Base-by-base conservation (phyloP, 352 stramenopile species). In the Globisporangium iwayamae region DNA sequence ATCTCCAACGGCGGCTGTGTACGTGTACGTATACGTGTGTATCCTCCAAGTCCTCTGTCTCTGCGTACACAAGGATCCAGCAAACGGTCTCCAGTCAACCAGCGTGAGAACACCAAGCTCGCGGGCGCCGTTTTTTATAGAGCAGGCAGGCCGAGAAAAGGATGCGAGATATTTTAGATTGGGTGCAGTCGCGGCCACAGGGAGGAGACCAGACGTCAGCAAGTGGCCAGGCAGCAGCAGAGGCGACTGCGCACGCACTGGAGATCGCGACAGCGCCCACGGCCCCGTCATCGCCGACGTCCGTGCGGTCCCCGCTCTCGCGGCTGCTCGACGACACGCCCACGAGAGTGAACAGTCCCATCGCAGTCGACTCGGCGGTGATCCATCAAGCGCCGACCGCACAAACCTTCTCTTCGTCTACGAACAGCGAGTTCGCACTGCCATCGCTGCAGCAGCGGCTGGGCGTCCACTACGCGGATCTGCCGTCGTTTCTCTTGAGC, bases 151-250 rank as follows among this genome's bases (percentile, higher is more conserved):
- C 4, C 32, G 51, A 32, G 20, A 36, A 36, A 16, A 60, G 25
- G 54, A 60, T 60, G 54, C 54, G 54, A 36, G 36, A 60, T 60
- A 46, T 60, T 50, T 60, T 60, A 34, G 39, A 32, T 50, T 38
- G 54, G n/a, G 16, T 60, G 20, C 54, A 60, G 13, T 36, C 34
- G 54, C 53, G n/a, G 32, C 53, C 25, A 30, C 54, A 50, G 20
- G 7, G 16, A 28, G 18, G 30, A 43, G 28, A 56, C 30, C 30
- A 56, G 20, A 39, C 32, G n/a, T 3, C 43, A 48, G 6, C 36
- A n/a, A 43, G 51, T 11, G 43, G 22, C 11, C 54, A 41, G 47
- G 3, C 41, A 45, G 61, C 28, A 36, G 14, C n/a, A 62, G 51
- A 47, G 36, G 41, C 36, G 34, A 20, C 25, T 16, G 36, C 34